Evolutionary conservation across 192 early-diverging fungal species (phyloP).

Genomic region (Entophlyctis luteolus): DNA sequence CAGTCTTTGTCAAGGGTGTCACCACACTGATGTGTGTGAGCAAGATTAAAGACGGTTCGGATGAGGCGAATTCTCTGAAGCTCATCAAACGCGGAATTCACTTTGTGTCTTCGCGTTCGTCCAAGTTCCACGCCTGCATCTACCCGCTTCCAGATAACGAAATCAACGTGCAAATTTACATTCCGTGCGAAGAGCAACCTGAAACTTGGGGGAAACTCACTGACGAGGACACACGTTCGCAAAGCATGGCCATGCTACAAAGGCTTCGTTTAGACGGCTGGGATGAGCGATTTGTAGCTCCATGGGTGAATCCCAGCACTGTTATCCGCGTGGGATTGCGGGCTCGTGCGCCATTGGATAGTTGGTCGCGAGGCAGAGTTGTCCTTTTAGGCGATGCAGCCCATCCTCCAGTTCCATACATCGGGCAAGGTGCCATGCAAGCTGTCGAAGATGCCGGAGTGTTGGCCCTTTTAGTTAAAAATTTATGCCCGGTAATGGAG

Average conservation of each 20-base stretch:
- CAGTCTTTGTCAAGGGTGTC: constrained; percentile 43
- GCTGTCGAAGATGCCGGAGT: constrained; percentile 44
- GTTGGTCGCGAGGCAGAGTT: constrained; percentile 24
- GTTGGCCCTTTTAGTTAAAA: constrained; percentile 7
- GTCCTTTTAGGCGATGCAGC: constrained; percentile 43
- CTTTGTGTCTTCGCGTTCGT: constrained; percentile 37
- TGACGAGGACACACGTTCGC: constrained; percentile 25
- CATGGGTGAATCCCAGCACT: constrained; percentile 24
- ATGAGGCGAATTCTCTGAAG: too few relatives aligned
- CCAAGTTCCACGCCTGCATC: constrained; percentile 43
- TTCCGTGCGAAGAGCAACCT: constrained; percentile 36
- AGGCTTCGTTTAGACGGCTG: constrained; percentile 32
- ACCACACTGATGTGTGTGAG: constrained; percentile 48
- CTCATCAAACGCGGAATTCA: constrained; percentile 43
- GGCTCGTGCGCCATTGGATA: constrained; percentile 30
- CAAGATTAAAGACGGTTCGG: too few relatives aligned
- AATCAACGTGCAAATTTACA: constrained; percentile 47
- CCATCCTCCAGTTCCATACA: constrained; percentile 43
- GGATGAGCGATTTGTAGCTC: constrained; percentile 27
- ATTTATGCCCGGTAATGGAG: background rate
- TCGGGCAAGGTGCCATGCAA: constrained; percentile 44
- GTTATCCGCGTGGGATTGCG: constrained; percentile 41
- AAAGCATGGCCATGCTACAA: constrained; percentile 22
- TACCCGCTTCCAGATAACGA: constrained; percentile 36
- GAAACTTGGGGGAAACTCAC: constrained; percentile 42